Percentiles rank a stretch among this genome's conserved stretches.
phyloP scores from a whole-genome alignment of 257 asterid species.

The Sherardia arvensis region DNA sequence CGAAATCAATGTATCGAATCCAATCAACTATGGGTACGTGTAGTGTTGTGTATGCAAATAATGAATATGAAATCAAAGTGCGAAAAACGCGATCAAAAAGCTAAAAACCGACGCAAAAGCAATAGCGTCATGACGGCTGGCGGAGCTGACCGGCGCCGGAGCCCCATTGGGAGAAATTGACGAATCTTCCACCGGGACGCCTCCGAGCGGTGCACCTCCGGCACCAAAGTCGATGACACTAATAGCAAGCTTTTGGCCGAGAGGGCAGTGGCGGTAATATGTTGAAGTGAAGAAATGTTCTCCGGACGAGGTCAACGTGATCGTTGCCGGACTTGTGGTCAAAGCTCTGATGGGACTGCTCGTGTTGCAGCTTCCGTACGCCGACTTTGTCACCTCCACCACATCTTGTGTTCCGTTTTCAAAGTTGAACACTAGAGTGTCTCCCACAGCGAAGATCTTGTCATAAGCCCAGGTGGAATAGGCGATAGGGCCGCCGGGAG shows the following conservation, averaged over 20 bases:
- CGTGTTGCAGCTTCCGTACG: slow-evolving; percentile 15
- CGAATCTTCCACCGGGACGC: background rate
- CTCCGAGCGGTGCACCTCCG: background rate
- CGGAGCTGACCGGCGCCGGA: slow-evolving; percentile 9
- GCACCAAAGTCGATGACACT: background rate
- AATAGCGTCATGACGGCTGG: slow-evolving; percentile 4
- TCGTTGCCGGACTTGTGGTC: slow-evolving; percentile 18
- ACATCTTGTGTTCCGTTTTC: slow-evolving; percentile 18
- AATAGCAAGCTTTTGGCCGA: slow-evolving; percentile 17
- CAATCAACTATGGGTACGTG: no score
- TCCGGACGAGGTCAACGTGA: slow-evolving; percentile 17
- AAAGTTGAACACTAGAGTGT: slow-evolving; percentile 21
- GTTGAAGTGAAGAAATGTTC: slow-evolving; percentile 20
- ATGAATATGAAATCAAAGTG: background rate
- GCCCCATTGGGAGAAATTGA: slow-evolving; percentile 1
- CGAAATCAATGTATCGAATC: background rate
- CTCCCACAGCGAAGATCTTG: slow-evolving; percentile 2
- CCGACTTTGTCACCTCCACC: slow-evolving; percentile 11
- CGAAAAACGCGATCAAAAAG: background rate
- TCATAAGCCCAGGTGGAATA: slow-evolving; percentile 6
- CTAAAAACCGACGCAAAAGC: slow-evolving; percentile 1
- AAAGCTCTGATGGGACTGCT: background rate
- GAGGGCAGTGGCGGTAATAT: slow-evolving; percentile 8
- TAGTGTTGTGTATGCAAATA: no score
- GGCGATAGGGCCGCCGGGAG: slow-evolving; percentile 7